Percentiles rank a stretch among this genome's conserved stretches.
Conservation (phyloP, 2,329 filamentous ascomycete species). For the Epichloe sibirici region DNA sequence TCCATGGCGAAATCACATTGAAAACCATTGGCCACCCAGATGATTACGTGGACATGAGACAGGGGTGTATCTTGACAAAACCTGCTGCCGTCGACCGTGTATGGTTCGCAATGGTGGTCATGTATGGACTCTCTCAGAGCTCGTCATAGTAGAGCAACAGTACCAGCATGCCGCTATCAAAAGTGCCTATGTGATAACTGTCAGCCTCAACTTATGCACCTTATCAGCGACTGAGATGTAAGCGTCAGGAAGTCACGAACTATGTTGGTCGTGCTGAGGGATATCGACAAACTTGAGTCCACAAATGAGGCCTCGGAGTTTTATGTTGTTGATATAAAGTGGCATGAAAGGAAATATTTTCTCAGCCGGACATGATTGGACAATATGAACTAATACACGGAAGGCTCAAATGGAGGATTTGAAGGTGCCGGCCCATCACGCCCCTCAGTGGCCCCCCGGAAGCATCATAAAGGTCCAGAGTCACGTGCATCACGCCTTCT, state of each 20-base stretch:
- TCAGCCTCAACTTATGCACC: slow-evolving; percentile 6
- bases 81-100: slow-evolving; percentile 3
- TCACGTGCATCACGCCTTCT: slow-evolving; percentile 12
- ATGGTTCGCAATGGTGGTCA: slow-evolving; percentile 5
- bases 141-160: not conserved
- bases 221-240: slow-evolving; percentile 6
- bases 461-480: slow-evolving; percentile 8
- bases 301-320: not conserved
- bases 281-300: not conserved
- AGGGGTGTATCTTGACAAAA: not conserved
- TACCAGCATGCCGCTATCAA: not conserved
- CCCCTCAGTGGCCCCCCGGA: slow-evolving; percentile 12
- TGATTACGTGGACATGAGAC: slow-evolving; percentile 4
- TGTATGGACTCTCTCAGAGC: not conserved
- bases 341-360: not conserved
- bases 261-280: not conserved
- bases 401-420: slow-evolving; percentile 13
- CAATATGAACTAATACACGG: slow-evolving; percentile 10
- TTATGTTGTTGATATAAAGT: not conserved
- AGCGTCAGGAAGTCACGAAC: slow-evolving; percentile 10
- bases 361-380: slow-evolving; percentile 7
- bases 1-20: slow-evolving; percentile 4
- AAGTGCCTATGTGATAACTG: slow-evolving; percentile 1
- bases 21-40: slow-evolving; percentile 2
- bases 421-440: slow-evolving; percentile 12